Percentiles rank a stretch among this genome's conserved stretches.
phyloP scores from a whole-genome alignment of 805 yeast genomes.

The Candida quercuum region DNA sequence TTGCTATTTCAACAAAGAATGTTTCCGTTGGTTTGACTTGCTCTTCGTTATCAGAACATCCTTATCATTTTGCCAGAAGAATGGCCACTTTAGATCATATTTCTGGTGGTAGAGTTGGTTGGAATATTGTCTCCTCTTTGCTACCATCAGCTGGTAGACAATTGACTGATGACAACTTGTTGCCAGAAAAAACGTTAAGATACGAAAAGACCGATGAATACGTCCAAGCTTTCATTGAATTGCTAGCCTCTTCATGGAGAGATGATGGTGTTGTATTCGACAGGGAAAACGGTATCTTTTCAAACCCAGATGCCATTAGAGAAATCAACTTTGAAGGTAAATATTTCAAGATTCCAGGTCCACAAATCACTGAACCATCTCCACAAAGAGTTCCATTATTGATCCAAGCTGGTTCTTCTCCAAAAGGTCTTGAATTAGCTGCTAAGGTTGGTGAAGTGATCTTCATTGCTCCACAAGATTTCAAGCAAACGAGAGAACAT shows the following conservation, averaged over 20 bases:
- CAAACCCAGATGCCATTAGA: conserved; percentile 1
- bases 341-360: conserved; percentile 1
- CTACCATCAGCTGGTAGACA: conserved; percentile 2
- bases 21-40: conserved; percentile 1
- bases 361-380: neutral
- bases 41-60: neutral
- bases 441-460: conserved; percentile 11
- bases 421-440: neutral
- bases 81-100: conserved; percentile 1
- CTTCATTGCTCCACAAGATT: conserved; percentile 27
- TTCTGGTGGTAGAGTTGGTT: conserved; percentile 1
- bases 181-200: neutral
- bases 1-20: conserved; percentile 1
- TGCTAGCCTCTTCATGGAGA: neutral
- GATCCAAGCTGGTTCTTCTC: conserved; percentile 1
- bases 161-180: neutral
- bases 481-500: conserved; percentile 33
- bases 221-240: neutral
- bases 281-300: conserved; percentile 1
- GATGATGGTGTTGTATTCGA: conserved; percentile 2
- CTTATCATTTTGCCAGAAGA: conserved; percentile 2
- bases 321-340: conserved; percentile 2
- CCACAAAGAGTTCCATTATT: neutral
- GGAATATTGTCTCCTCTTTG: neutral
- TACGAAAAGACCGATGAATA: conserved; percentile 1